These are phyloP conservation scores for Neonectria sp. DNA, from an alignment of 2,329 filamentous ascomycete genomes.

Conservation along the genomic window DNA sequence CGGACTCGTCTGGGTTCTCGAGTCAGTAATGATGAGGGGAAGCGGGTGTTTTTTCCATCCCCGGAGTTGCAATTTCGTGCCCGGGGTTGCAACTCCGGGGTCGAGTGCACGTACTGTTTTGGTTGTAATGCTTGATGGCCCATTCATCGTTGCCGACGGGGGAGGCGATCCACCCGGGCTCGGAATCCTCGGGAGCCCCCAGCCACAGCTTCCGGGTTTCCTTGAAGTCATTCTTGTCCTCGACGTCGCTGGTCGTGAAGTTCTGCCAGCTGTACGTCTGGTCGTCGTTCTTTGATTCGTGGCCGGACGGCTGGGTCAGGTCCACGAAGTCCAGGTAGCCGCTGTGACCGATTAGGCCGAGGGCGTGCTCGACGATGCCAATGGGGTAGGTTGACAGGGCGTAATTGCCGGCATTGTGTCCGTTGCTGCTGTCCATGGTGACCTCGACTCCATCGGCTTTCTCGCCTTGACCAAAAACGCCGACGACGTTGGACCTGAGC, in stretches of 20 bases:
- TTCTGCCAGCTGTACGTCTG: constrained; percentile 27
- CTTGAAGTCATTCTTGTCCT: not conserved
- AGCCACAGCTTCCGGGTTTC: constrained; percentile 20
- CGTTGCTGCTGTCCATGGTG: not conserved
- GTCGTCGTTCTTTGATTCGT: not conserved
- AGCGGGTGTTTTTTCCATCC: not conserved
- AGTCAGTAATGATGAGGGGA: not conserved
- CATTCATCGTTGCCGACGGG: constrained; percentile 14
- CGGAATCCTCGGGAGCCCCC: not conserved
- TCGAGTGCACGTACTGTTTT: constrained; percentile 23
- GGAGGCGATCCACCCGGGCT: constrained; percentile 34
- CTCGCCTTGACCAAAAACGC: constrained; percentile 16
- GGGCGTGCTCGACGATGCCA: constrained; percentile 24
- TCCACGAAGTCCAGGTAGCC: constrained; percentile 29
- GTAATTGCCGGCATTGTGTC: constrained; percentile 11
- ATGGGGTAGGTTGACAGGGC: constrained; percentile 20
- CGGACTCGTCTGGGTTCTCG: constrained; percentile 3
- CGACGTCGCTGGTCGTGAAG: constrained; percentile 14
- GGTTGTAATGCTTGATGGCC: constrained; percentile 33
- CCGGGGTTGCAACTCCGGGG: not conserved
- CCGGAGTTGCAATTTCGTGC: not conserved
- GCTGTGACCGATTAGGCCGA: constrained; percentile 25
- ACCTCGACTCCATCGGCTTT: not conserved
- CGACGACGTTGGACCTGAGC: constrained; percentile 1
- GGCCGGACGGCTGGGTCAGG: constrained; percentile 9